These are phyloP conservation scores for Trametes versicolor DNA, from an alignment of 1,284 basidiomycete genomes.

Conservation along the genomic window DNA sequence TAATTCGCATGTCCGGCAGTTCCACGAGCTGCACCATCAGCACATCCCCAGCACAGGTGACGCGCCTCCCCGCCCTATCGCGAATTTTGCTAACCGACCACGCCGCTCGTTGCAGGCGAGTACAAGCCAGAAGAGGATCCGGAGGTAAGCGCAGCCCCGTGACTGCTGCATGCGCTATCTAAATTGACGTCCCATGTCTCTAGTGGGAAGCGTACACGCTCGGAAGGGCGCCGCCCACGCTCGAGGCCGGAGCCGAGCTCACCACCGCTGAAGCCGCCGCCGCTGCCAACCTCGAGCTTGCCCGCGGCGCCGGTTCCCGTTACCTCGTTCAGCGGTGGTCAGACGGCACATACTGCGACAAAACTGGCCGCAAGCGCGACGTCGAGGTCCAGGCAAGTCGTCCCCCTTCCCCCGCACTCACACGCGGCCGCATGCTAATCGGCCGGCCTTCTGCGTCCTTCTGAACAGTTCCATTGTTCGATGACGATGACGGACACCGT, in stretches of 20 bases:
- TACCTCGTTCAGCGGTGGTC: slow-evolving; percentile 94
- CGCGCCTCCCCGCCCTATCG: slow-evolving; percentile 31
- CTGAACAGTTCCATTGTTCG: slow-evolving; percentile 88
- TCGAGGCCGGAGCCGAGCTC: slow-evolving; percentile 71
- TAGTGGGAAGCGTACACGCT: slow-evolving; percentile 87
- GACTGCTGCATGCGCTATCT: slow-evolving; percentile 39
- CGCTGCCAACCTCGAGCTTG: slow-evolving; percentile 76
- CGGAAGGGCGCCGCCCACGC: slow-evolving; percentile 70
- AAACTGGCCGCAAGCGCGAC: slow-evolving; percentile 84
- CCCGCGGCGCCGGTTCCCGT: slow-evolving; percentile 78
- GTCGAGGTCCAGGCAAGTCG: slow-evolving; percentile 88
- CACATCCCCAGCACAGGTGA: slow-evolving; percentile 74
- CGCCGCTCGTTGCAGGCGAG: slow-evolving; percentile 56
- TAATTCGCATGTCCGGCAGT: slow-evolving; percentile 89
- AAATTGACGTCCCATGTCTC: slow-evolving; percentile 27
- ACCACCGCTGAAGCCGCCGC: slow-evolving; percentile 72
- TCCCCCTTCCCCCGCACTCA: slow-evolving; percentile 10
- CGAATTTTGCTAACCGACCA: slow-evolving; percentile 36
- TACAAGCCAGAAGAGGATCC: slow-evolving; percentile 84
- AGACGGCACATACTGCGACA: slow-evolving; percentile 92
- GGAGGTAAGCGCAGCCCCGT: slow-evolving; percentile 57
- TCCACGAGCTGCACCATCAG: slow-evolving; percentile 72
- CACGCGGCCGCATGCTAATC: slow-evolving; percentile 12
- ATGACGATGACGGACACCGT: slow-evolving; percentile 90
- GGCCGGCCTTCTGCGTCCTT: slow-evolving; percentile 10